Evolutionary conservation across 345 rosid species (phyloP), one percentile per base, ranked within the genome.

Genomic region (Salix suchowensis): DNA sequence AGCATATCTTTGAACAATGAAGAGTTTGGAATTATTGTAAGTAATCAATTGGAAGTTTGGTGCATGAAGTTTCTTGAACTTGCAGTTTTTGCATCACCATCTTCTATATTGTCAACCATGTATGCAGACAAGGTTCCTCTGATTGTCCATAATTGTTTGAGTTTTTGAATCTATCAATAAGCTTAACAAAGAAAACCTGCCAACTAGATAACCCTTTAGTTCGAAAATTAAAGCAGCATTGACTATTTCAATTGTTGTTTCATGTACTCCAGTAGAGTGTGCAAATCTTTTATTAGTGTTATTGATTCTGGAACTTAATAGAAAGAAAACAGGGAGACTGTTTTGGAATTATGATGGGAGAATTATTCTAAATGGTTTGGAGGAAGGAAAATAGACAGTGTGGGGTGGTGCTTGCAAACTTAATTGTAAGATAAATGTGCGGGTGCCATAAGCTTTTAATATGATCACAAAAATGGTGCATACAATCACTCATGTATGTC

Each of bases 11-110:
- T 81, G 84, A 81, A 62, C 61, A 52, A 73, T 77, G 81, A 34
- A 68, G 72, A 69, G 42, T 69, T 10, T 81, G 70, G 73, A 77
- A n/a, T 32, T 70, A 78, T 42, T 81, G 84, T 81, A 77, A 77
- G 81, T 81, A 68, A 68, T 10, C 62, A 54, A 67, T 39, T 60
- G 39, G 65, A 61, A 62, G 44, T 68, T 55, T 58, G 34, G 37
- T 30, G 40, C 9, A 54, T 67, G 42, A 36, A 36, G 40, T 7
- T 64, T 55, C 34, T 36, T 23, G 32, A 32, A 42, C 48, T 50
- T 46, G 68, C 6, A 23, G 13, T 36, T 19, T 34, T 50, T 75
- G 26, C 40, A 18, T 10, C 28, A 23, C 30, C 21, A 26, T 64
- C 13, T 40, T 39, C 12, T 19, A 1, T 14, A 44, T 30, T 46